Conservation (phyloP, 306 rosid genomes). For the Rosa persica region DNA sequence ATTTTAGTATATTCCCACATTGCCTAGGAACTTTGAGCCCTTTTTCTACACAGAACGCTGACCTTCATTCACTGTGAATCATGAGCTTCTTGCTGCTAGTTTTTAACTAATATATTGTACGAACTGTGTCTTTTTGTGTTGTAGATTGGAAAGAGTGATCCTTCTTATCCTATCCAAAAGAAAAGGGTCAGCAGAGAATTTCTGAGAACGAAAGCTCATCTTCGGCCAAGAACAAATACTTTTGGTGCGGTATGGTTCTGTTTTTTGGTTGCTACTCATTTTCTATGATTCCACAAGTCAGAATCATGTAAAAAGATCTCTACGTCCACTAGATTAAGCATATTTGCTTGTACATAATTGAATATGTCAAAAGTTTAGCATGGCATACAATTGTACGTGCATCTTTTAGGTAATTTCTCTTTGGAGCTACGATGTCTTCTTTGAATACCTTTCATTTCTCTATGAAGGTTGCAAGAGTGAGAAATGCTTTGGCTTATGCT, state of each 20-base stretch:
- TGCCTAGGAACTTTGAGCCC: not conserved
- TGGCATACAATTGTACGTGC: slow-evolving; percentile 18
- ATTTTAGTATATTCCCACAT: no score
- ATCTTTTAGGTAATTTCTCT: slow-evolving; percentile 18
- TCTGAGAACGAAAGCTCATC: slow-evolving; percentile 96
- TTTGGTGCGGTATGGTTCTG: slow-evolving; percentile 83
- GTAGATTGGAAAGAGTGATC: slow-evolving; percentile 87
- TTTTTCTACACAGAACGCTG: not conserved
- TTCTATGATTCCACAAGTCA: not conserved
- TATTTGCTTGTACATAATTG: not conserved
- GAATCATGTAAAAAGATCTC: not conserved
- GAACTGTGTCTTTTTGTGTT: not conserved
- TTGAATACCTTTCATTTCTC: slow-evolving; percentile 7
- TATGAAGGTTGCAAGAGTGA: slow-evolving; percentile 85
- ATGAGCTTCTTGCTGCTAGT: not conserved
- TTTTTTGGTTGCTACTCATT: slow-evolving; percentile 14
- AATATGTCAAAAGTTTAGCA: not conserved
- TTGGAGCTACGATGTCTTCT: not conserved
- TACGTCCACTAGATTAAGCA: not conserved
- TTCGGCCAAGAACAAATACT: slow-evolving; percentile 91
- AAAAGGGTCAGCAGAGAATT: slow-evolving; percentile 86
- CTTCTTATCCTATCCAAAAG: slow-evolving; percentile 95
- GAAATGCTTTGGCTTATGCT: slow-evolving; percentile 86
- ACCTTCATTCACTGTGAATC: not conserved
- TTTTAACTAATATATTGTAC: not conserved